These are phyloP conservation scores for Diplodia intermedia DNA, from an alignment of 2,329 filamentous ascomycete species.

Conservation along the genomic window DNA sequence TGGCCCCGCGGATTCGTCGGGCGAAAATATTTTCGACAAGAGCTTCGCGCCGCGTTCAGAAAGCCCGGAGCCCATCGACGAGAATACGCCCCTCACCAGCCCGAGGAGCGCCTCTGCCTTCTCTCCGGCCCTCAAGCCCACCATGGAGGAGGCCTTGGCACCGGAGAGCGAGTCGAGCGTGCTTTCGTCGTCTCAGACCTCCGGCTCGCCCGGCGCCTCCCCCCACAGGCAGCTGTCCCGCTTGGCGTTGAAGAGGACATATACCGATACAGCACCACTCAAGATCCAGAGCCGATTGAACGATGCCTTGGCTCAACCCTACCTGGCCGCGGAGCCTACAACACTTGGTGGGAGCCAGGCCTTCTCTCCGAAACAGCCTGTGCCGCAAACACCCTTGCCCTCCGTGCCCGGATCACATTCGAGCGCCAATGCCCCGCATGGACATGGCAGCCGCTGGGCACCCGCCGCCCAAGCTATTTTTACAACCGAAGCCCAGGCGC, in stretches of 20 bases:
- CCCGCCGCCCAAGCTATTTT: constrained; percentile 96
- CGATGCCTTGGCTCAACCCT: constrained; percentile 85
- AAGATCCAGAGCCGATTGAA: constrained; percentile 82
- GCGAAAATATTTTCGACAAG: constrained; percentile 83
- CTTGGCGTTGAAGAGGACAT: constrained; percentile 74
- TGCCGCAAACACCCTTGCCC: constrained; percentile 41
- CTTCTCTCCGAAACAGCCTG: constrained; percentile 52
- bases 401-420: constrained; percentile 44
- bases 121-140: constrained; percentile 26
- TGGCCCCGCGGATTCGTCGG: constrained; percentile 75
- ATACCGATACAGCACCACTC: constrained; percentile 79
- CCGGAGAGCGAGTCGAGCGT: constrained; percentile 14
- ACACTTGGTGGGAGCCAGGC: constrained; percentile 39
- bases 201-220: constrained; percentile 31
- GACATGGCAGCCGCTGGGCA: constrained; percentile 87
- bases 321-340: constrained; percentile 62
- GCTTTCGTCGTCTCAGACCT: constrained; percentile 37
- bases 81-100: constrained; percentile 24
- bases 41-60: constrained; percentile 68
- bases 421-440: constrained; percentile 65
- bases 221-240: constrained; percentile 55
- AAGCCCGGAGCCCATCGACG: constrained; percentile 51
- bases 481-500: constrained; percentile 86
- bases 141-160: constrained; percentile 22
- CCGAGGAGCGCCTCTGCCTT: constrained; percentile 39